Evolutionary conservation across 2,329 filamentous ascomycete species (phyloP).

Genomic region (Ramularia endophylla): DNA sequence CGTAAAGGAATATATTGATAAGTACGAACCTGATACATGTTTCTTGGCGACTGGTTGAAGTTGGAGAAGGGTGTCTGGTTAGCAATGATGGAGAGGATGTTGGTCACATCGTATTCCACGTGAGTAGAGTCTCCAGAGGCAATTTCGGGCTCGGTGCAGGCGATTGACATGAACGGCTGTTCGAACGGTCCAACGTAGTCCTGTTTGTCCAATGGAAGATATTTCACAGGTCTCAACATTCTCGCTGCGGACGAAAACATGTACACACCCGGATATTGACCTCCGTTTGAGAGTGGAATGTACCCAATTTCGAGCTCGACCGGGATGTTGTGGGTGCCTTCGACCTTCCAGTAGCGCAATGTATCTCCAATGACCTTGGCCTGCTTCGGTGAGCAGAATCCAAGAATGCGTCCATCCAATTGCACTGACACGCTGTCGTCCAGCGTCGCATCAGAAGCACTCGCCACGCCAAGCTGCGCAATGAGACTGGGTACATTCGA

Average conservation of each 20-base stretch:
- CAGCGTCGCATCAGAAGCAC: constrained; percentile 68
- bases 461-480: constrained; percentile 71
- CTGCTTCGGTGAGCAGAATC: constrained; percentile 82
- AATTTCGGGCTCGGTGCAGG: constrained; percentile 81
- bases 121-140: constrained; percentile 85
- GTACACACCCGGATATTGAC: constrained; percentile 95
- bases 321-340: constrained; percentile 74
- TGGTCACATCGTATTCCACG: constrained; percentile 88
- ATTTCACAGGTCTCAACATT: constrained; percentile 90
- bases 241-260: constrained; percentile 79
- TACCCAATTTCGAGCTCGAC: constrained; percentile 85
- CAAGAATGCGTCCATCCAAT: constrained; percentile 82
- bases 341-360: constrained; percentile 91
- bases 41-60: constrained; percentile 96
- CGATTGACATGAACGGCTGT: constrained; percentile 98
- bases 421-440: constrained; percentile 84
- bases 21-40: constrained; percentile 97
- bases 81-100: constrained; percentile 94
- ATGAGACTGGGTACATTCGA: constrained; percentile 69
- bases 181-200: constrained; percentile 92
- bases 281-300: constrained; percentile 77
- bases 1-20: too few relatives aligned
- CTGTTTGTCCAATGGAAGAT: constrained; percentile 75
- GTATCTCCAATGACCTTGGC: constrained; percentile 78
- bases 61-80: constrained; percentile 99